Evolutionary conservation across 345 rosid species (phyloP).

Genomic region (Syzygium oleosum): DNA sequence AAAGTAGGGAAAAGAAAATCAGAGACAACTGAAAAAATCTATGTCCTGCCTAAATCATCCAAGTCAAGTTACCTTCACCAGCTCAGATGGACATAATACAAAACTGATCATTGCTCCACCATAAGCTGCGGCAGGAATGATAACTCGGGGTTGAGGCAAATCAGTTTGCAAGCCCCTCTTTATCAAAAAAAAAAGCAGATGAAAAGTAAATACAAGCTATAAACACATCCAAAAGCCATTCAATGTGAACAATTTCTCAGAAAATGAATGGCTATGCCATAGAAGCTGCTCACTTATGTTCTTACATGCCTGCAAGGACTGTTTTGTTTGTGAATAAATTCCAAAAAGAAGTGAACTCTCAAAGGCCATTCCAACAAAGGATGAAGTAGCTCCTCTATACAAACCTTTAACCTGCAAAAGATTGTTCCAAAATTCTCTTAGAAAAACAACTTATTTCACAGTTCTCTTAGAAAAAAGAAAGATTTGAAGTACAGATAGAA

Average conservation of each 20-base stretch:
- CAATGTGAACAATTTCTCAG: not conserved
- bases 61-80: conserved; percentile 48
- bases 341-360: conserved; percentile 93
- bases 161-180: conserved; percentile 50
- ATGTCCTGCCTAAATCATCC: not conserved
- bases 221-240: not conserved
- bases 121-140: conserved; percentile 89
- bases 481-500: not conserved
- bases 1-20: conserved; percentile 7
- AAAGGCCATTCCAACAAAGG: conserved; percentile 82
- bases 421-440: not conserved
- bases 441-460: not conserved
- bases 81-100: conserved; percentile 78
- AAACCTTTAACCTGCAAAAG: conserved; percentile 71
- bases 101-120: conserved; percentile 92
- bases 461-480: not conserved
- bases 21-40: not conserved
- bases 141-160: conserved; percentile 45
- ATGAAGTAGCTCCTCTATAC: conserved; percentile 82
- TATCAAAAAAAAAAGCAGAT: not conserved
- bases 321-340: conserved; percentile 89
- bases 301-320: conserved; percentile 51
- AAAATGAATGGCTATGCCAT: not conserved
- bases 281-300: not conserved
- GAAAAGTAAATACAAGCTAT: not conserved